Evolutionary conservation across 495 filamentous ascomycete species (phyloP).

Genomic region (Lasiosphaeria hispida): DNA sequence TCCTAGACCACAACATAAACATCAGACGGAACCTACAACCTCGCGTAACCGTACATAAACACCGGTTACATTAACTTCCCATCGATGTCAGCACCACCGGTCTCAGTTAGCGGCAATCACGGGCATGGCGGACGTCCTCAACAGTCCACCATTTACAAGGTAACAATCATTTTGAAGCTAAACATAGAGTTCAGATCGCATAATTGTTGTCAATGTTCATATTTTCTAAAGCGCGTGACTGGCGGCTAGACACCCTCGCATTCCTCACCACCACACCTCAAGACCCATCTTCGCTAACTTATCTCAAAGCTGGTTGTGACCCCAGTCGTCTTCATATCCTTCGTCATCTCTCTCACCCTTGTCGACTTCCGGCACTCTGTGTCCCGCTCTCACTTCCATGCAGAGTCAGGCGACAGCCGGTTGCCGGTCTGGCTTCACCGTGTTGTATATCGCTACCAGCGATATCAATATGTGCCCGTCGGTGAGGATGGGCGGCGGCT

Average conservation of each 20-base stretch:
- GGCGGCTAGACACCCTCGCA: neutral
- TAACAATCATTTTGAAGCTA: conserved; percentile 12
- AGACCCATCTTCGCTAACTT: neutral
- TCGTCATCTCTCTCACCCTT: conserved; percentile 50
- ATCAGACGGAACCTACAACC: neutral
- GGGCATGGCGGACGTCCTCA: conserved; percentile 19
- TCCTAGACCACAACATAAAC: neutral
- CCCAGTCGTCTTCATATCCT: conserved; percentile 49
- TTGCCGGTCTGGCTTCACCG: conserved; percentile 41
- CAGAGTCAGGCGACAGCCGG: conserved; percentile 22
- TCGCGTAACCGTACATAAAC: no score
- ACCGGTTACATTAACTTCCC: no score
- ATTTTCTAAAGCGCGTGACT: no score
- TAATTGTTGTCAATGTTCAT: no score
- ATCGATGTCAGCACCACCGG: conserved; percentile 15
- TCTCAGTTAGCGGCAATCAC: conserved; percentile 22
- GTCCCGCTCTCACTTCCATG: conserved; percentile 37
- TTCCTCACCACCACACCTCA: neutral
- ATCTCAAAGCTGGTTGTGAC: conserved; percentile 42
- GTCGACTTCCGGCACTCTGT: conserved; percentile 46
- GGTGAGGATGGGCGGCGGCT: conserved; percentile 14
- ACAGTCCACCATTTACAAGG: conserved; percentile 38
- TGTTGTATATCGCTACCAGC: conserved; percentile 33
- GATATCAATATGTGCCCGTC: conserved; percentile 26
- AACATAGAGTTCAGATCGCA: neutral